Conservation (phyloP, 2,329 filamentous ascomycete species). For the Alternaria ventricosa region DNA sequence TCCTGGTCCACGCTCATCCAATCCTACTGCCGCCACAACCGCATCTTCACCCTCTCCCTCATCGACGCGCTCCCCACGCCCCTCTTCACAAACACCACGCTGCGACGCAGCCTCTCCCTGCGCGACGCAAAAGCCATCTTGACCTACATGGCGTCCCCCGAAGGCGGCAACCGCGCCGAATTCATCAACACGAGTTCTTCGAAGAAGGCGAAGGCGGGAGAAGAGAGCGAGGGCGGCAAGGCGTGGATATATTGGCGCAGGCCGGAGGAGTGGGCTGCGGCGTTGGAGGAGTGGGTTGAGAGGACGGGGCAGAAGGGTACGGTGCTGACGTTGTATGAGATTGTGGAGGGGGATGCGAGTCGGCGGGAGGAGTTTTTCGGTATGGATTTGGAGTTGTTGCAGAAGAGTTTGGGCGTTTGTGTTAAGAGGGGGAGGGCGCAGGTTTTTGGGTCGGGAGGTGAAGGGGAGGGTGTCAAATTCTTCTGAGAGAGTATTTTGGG, state of each 20-base stretch:
- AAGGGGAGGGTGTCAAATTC: conserved; percentile 90
- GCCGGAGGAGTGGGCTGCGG: conserved; percentile 86
- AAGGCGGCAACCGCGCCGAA: conserved; percentile 67
- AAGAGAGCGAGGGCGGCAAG: conserved; percentile 39
- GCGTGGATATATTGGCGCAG: conserved; percentile 84
- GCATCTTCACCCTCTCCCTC: conserved; percentile 76
- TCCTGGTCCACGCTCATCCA: conserved; percentile 91
- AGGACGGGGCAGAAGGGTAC: conserved; percentile 85
- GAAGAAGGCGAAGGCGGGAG: conserved; percentile 28
- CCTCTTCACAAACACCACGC: conserved; percentile 60
- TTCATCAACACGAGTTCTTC: conserved; percentile 56
- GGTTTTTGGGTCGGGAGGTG: conserved; percentile 79
- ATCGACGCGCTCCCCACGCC: conserved; percentile 61
- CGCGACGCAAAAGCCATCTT: conserved; percentile 62
- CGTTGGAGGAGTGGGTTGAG: conserved; percentile 81
- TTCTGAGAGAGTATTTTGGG: conserved; percentile 57
- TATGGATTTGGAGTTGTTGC: conserved; percentile 83
- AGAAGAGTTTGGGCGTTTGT: conserved; percentile 78
- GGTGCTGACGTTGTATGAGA: conserved; percentile 91
- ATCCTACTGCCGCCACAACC: conserved; percentile 79
- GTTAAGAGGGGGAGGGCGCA: conserved; percentile 93
- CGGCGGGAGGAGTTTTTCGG: conserved; percentile 75
- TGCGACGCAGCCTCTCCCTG: conserved; percentile 56
- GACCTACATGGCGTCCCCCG: conserved; percentile 61
- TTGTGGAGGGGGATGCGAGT: conserved; percentile 85